Conservation (phyloP, 441 rosid species). For the Codiaeum variegatum region DNA sequence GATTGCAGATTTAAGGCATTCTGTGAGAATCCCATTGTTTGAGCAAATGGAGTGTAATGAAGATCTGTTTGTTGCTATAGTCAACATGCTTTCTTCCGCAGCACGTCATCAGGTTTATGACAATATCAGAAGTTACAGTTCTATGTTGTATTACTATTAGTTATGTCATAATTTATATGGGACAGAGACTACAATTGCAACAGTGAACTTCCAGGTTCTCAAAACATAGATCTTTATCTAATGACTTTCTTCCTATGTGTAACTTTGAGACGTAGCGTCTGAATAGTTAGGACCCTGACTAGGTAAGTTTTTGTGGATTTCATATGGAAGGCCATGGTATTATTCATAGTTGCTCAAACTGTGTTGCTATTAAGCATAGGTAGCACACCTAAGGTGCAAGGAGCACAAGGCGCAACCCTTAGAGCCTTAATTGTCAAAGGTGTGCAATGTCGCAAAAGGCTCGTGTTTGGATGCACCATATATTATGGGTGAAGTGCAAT, state of each 20-base stretch:
- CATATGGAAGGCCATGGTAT: background rate
- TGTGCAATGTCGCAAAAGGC: too few relatives aligned
- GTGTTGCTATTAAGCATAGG: background rate
- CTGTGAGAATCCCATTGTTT: constrained; percentile 41
- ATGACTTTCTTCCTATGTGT: background rate
- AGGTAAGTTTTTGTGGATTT: background rate
- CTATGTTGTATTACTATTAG: background rate
- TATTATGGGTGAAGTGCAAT: too few relatives aligned
- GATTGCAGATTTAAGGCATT: constrained; percentile 60
- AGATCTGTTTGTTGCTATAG: constrained; percentile 55
- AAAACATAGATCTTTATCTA: background rate
- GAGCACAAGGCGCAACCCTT: too few relatives aligned
- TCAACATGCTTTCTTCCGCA: constrained; percentile 64
- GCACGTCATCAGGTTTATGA: constrained; percentile 77
- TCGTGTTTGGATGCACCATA: too few relatives aligned
- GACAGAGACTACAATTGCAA: background rate
- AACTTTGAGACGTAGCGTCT: background rate
- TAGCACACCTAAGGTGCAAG: too few relatives aligned
- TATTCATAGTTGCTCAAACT: background rate
- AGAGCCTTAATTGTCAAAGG: too few relatives aligned
- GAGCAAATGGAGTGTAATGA: constrained; percentile 51
- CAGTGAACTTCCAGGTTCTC: background rate
- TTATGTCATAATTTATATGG: background rate
- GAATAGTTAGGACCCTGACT: background rate
- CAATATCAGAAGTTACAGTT: background rate